Conservation (phyloP, 805 yeast genomes). For the Starmerella bombi region DNA sequence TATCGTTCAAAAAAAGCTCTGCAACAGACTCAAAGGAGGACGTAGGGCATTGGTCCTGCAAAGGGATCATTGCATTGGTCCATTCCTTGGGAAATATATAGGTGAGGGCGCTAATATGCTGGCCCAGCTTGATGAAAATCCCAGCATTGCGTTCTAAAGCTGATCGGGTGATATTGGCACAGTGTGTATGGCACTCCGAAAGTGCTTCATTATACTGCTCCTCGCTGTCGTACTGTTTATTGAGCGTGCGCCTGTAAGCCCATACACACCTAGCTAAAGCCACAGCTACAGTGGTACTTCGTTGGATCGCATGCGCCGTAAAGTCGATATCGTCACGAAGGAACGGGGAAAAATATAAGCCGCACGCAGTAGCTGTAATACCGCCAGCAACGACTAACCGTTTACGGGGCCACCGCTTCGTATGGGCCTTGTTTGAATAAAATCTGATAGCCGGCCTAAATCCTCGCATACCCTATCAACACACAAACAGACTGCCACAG, state of each 20-base stretch:
- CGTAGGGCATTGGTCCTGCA: slow-evolving; percentile 81
- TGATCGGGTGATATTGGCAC: slow-evolving; percentile 63
- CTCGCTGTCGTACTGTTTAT: slow-evolving; percentile 31
- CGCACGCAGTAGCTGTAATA: not conserved
- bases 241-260: slow-evolving; percentile 49
- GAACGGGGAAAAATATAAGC: not conserved
- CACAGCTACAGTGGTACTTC: slow-evolving; percentile 24
- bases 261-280: slow-evolving; percentile 45
- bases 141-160: slow-evolving; percentile 87
- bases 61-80: slow-evolving; percentile 87
- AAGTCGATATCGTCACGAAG: slow-evolving; percentile 20
- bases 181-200: slow-evolving; percentile 51
- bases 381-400: not conserved
- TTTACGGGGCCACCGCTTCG: too few relatives aligned
- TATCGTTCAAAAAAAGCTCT: slow-evolving; percentile 53
- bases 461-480: too few relatives aligned
- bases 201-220: slow-evolving; percentile 43
- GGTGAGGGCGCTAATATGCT: slow-evolving; percentile 84
- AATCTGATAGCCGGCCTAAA: too few relatives aligned
- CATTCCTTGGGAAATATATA: slow-evolving; percentile 84
- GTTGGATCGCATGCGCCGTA: slow-evolving; percentile 21
- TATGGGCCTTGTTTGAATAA: too few relatives aligned
- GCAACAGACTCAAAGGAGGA: slow-evolving; percentile 59
- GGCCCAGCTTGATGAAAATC: slow-evolving; percentile 85
- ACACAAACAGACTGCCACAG: too few relatives aligned